phyloP scores from a whole-genome alignment of 768 basidiomycete species.

The Aureoboletus auriporus region DNA sequence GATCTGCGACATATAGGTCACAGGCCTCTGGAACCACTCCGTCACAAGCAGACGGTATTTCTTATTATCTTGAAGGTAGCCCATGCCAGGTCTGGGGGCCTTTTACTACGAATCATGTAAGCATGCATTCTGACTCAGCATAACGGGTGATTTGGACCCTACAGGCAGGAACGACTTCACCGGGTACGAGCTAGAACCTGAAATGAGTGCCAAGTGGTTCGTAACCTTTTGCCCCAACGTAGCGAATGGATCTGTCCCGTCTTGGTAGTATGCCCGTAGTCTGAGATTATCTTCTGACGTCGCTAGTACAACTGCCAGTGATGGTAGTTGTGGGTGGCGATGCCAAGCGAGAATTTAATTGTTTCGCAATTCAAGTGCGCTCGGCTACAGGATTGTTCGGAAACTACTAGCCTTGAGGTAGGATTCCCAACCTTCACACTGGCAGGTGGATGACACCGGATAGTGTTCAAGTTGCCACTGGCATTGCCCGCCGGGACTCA shows the following conservation, averaged over 20 bases:
- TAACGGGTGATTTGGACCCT: no score
- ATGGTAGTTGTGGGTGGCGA: background rate
- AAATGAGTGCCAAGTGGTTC: constrained; percentile 7
- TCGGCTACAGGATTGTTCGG: no score
- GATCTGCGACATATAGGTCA: constrained; percentile 39
- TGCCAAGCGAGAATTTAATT: no score
- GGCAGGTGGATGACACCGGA: no score
- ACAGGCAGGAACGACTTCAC: constrained; percentile 24
- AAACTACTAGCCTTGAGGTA: no score
- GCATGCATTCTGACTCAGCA: no score
- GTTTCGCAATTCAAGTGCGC: background rate
- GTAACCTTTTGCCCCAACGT: constrained; percentile 23
- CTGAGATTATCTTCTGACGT: constrained; percentile 32
- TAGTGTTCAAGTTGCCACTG: no score
- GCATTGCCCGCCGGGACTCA: no score
- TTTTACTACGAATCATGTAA: constrained; percentile 17
- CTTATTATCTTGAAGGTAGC: constrained; percentile 31
- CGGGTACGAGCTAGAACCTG: constrained; percentile 13
- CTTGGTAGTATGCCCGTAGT: constrained; percentile 39
- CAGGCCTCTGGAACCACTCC: constrained; percentile 42
- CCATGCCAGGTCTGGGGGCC: constrained; percentile 31
- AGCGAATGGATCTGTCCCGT: constrained; percentile 35
- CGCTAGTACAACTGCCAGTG: constrained; percentile 11
- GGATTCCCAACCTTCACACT: no score
- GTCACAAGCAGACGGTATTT: constrained; percentile 24